These are phyloP conservation scores for Pelagomonas calceolata DNA, from an alignment of 108 stramenopile species.

Conservation along the genomic window DNA sequence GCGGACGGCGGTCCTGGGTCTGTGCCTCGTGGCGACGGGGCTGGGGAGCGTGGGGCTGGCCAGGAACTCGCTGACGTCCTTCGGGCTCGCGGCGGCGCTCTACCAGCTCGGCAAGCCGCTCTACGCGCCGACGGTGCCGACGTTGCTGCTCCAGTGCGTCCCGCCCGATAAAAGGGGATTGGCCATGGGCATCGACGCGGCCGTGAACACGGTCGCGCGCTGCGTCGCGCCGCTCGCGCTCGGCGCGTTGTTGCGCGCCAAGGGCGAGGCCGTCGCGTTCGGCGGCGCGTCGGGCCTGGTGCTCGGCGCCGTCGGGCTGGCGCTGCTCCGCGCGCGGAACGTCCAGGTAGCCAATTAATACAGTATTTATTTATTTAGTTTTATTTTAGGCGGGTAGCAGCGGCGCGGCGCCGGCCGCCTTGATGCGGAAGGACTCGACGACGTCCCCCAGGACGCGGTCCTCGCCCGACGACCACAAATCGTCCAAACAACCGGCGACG, in stretches of 20 bases:
- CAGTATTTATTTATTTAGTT: no score
- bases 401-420: no score
- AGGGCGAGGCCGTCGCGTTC: conserved; percentile 50
- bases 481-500: background rate
- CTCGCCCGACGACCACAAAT: background rate
- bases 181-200: conserved; percentile 61
- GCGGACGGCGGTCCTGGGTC: conserved; percentile 17
- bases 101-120: conserved; percentile 60
- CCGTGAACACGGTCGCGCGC: conserved; percentile 54
- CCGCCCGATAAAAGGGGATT: conserved; percentile 49
- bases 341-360: no score
- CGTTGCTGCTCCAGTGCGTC: conserved; percentile 62
- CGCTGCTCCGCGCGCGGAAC: conserved; percentile 40
- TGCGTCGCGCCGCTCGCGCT: conserved; percentile 48
- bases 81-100: conserved; percentile 43
- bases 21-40: conserved; percentile 45
- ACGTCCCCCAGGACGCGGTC: background rate
- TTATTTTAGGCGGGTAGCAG: no score
- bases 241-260: conserved; percentile 47
- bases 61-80: background rate
- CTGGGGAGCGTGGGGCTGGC: conserved; percentile 32
- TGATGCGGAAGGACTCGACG: background rate
- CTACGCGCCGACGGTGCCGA: conserved; percentile 64
- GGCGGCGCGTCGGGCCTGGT: conserved; percentile 39
- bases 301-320: conserved; percentile 29